Conservation (phyloP, 2,329 filamentous ascomycete species). For the Parasarocladium wereldwijsianum region DNA sequence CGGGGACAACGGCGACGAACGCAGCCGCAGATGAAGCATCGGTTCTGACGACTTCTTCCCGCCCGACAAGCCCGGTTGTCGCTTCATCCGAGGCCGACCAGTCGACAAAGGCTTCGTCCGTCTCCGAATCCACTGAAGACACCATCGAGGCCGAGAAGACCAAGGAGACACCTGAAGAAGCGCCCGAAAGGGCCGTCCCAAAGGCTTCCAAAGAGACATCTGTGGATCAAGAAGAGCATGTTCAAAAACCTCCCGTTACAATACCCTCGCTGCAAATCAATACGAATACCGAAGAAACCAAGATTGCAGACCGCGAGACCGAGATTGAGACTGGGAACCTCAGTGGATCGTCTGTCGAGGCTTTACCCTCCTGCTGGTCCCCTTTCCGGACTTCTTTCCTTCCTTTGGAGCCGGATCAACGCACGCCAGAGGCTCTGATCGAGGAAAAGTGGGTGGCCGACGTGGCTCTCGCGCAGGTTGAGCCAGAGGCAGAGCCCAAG, state of each 20-base stretch:
- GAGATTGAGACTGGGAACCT: too few relatives aligned
- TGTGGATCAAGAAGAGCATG: too few relatives aligned
- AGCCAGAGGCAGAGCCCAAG: background rate
- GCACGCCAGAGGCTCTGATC: too few relatives aligned
- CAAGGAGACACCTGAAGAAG: constrained; percentile 2
- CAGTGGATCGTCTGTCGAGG: too few relatives aligned
- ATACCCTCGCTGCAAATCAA: too few relatives aligned
- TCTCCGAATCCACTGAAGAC: constrained; percentile 49
- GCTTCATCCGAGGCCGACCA: constrained; percentile 38
- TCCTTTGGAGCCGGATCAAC: background rate
- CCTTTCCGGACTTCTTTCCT: too few relatives aligned
- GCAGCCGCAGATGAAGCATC: constrained; percentile 33
- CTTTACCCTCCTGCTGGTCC: too few relatives aligned
- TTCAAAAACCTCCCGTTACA: background rate
- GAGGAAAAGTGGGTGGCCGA: background rate
- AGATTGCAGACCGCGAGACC: too few relatives aligned
- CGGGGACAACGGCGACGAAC: constrained; percentile 25
- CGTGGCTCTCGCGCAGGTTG: background rate
- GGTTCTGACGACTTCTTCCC: constrained; percentile 35
- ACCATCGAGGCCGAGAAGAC: constrained; percentile 28
- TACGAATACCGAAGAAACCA: too few relatives aligned
- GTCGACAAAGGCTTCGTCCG: constrained; percentile 48
- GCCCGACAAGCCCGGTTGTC: constrained; percentile 39
- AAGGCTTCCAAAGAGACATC: too few relatives aligned
- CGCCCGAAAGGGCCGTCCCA: too few relatives aligned